Percentiles rank a stretch among this genome's conserved stretches.
These are phyloP conservation scores for Ogataea minuta DNA, from an alignment of 805 yeast genomes.

Conservation along the genomic window DNA sequence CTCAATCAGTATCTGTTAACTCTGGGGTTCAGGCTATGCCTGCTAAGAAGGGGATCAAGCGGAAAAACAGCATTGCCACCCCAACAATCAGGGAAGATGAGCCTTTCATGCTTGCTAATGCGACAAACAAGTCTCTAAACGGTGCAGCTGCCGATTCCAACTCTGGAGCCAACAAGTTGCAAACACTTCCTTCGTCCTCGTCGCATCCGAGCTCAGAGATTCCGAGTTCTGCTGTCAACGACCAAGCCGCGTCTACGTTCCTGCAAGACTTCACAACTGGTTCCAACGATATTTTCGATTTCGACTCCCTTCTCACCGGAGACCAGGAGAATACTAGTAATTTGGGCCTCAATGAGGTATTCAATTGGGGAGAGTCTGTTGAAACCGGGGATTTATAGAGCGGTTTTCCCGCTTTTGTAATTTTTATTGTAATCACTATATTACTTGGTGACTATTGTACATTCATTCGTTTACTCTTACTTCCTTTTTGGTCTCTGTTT, in stretches of 20 bases:
- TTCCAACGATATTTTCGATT: constrained; percentile 40
- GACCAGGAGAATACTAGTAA: constrained; percentile 35
- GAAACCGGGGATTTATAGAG: constrained; percentile 36
- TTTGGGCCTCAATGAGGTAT: constrained; percentile 35
- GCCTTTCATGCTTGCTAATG: constrained; percentile 13
- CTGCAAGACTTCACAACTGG: constrained; percentile 35
- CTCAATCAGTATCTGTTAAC: constrained; percentile 8
- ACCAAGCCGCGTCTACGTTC: constrained; percentile 20
- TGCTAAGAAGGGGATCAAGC: constrained; percentile 21
- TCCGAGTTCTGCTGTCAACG: constrained; percentile 17
- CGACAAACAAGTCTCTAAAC: constrained; percentile 8
- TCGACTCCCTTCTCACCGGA: constrained; percentile 43
- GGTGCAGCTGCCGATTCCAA: constrained; percentile 4
- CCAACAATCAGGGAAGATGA: constrained; percentile 32
- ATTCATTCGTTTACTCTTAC: constrained; percentile 7
- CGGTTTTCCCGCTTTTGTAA: constrained; percentile 3
- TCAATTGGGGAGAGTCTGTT: constrained; percentile 43
- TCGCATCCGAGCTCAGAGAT: constrained; percentile 17
- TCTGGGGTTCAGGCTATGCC: constrained; percentile 8
- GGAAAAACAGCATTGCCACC: constrained; percentile 26
- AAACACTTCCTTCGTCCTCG: constrained; percentile 9
- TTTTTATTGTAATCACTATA: constrained; percentile 8
- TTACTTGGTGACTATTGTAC: constrained; percentile 6
- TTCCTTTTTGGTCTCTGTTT: constrained; percentile 48
- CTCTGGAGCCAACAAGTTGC: constrained; percentile 1